phyloP scores from a whole-genome alignment of 1,284 basidiomycete genomes.

The Sanghuangporus baumii region DNA sequence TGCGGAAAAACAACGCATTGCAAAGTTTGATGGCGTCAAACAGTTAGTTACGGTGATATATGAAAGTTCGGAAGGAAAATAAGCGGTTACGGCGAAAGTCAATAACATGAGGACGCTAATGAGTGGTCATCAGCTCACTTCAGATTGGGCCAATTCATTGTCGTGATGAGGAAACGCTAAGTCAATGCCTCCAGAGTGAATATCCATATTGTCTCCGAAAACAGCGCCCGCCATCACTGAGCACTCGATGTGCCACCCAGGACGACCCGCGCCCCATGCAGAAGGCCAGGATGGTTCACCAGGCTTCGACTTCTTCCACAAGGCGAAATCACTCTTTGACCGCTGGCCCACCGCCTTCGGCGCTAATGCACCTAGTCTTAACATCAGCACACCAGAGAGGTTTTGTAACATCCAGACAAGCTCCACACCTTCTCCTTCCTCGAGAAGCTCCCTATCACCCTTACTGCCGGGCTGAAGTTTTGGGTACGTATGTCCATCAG shows the following conservation, averaged over 20 bases:
- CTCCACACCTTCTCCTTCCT: slow-evolving; percentile 84
- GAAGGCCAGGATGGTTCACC: slow-evolving; percentile 99
- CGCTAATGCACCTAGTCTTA: slow-evolving; percentile 9
- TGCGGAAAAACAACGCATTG: not conserved
- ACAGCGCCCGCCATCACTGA: slow-evolving; percentile 97
- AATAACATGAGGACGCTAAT: not conserved
- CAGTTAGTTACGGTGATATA: not conserved
- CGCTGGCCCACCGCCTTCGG: slow-evolving; percentile 16
- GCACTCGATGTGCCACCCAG: slow-evolving; percentile 99
- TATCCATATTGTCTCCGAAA: slow-evolving; percentile 91
- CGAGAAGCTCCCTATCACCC: slow-evolving; percentile 85
- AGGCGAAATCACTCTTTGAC: slow-evolving; percentile 75
- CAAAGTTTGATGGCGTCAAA: not conserved
- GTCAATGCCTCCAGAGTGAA: slow-evolving; percentile 97
- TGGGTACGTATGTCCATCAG: slow-evolving; percentile 76
- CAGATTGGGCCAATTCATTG: slow-evolving; percentile 97
- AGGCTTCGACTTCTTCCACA: slow-evolving; percentile 97
- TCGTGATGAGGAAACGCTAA: slow-evolving; percentile 99
- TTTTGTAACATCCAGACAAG: not conserved
- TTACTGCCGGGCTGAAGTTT: slow-evolving; percentile 96
- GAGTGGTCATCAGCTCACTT: slow-evolving; percentile 47
- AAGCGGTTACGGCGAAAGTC: not conserved
- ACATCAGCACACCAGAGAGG: not conserved
- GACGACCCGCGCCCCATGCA: slow-evolving; percentile 94
- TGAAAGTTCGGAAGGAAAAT: not conserved